phyloP scores from a whole-genome alignment of 1,284 basidiomycete species.

The Moniliophthora roreri region DNA sequence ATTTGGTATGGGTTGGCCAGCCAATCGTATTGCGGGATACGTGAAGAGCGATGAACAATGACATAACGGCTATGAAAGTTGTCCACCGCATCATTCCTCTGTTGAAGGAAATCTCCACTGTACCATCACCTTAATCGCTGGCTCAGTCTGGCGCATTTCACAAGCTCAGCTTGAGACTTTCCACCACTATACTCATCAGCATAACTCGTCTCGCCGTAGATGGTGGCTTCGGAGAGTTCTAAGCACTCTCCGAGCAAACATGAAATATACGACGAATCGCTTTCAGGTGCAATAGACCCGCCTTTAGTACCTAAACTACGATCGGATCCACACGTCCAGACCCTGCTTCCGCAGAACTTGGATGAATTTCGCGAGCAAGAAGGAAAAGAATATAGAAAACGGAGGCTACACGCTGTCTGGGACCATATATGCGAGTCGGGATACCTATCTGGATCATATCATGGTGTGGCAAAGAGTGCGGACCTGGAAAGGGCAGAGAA shows the following conservation, averaged over 20 bases:
- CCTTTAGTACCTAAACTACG: constrained; percentile 58
- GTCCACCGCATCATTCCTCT: no score
- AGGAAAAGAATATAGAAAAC: constrained; percentile 58
- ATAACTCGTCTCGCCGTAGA: background rate
- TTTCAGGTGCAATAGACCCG: constrained; percentile 52
- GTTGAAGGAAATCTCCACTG: background rate
- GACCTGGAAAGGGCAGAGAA: constrained; percentile 60
- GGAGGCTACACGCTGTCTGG: constrained; percentile 62
- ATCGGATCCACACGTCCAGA: constrained; percentile 39
- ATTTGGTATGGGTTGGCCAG: background rate
- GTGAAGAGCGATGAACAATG: background rate
- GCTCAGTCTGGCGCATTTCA: background rate
- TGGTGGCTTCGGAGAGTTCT: constrained; percentile 10
- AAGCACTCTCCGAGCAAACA: constrained; percentile 33
- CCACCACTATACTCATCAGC: background rate
- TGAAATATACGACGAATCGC: constrained; percentile 49
- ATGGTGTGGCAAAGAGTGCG: constrained; percentile 22
- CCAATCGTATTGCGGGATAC: background rate
- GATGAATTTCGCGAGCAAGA: constrained; percentile 63
- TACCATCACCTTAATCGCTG: background rate
- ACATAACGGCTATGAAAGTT: no score
- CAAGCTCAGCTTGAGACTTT: background rate
- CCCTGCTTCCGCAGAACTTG: constrained; percentile 6
- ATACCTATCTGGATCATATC: constrained; percentile 20
- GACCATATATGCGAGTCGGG: constrained; percentile 45